Evolutionary conservation across 306 rosid species (phyloP).

Genomic region (Rubus idaeus): DNA sequence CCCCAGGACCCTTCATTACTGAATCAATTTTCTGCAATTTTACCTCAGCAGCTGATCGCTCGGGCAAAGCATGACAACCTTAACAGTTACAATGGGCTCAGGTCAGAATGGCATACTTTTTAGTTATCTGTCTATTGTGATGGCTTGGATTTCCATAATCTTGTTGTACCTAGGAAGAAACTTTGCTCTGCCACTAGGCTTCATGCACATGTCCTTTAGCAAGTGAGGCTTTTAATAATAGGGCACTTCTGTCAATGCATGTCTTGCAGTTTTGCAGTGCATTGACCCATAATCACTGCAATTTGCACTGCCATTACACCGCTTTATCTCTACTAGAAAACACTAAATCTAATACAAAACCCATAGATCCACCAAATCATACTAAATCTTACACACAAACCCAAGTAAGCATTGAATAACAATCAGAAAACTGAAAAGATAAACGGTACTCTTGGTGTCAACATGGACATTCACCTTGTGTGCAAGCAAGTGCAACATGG

Average conservation of each 20-base stretch:
- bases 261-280: too few species aligned
- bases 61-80: slow-evolving; percentile 47
- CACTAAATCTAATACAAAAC: not conserved
- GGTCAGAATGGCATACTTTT: slow-evolving; percentile 47
- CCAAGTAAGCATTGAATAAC: not conserved
- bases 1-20: slow-evolving; percentile 50
- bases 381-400: not conserved
- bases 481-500: not conserved
- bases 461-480: not conserved
- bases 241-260: not conserved
- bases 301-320: too few species aligned
- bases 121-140: not conserved
- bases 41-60: slow-evolving; percentile 55
- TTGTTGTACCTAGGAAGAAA: not conserved
- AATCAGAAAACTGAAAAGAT: not conserved
- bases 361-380: not conserved
- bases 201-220: not conserved
- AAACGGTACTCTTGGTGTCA: not conserved
- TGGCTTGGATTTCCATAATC: not conserved
- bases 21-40: slow-evolving; percentile 49
- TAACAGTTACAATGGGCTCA: slow-evolving; percentile 36
- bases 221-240: not conserved
- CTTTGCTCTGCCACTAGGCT: not conserved
- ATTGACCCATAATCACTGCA: too few species aligned
- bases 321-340: not conserved